Conservation (phyloP, 306 rosid species). For the Trifolium pratense region DNA sequence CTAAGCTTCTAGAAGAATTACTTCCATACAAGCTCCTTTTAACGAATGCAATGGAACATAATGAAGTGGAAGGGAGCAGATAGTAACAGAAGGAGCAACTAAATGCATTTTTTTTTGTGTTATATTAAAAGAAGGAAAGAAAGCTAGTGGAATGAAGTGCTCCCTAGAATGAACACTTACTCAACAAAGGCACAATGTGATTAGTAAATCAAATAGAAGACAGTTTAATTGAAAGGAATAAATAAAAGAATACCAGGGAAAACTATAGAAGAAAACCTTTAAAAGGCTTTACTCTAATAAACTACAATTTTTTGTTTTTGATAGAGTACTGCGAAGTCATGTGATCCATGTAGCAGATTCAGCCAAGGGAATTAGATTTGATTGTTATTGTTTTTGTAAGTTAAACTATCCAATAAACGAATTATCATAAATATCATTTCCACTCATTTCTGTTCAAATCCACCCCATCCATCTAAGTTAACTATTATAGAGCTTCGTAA, state of each 20-base stretch:
- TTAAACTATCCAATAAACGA: constrained; percentile 27
- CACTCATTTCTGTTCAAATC: constrained; percentile 33
- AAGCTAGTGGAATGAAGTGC: too few species aligned
- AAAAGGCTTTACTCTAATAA: constrained; percentile 17
- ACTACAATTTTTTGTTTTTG: not conserved
- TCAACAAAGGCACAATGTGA: not conserved
- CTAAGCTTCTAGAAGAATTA: constrained; percentile 14
- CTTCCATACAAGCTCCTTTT: constrained; percentile 21
- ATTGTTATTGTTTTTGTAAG: constrained; percentile 3
- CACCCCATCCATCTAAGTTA: constrained; percentile 31
- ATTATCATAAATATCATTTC: constrained; percentile 17
- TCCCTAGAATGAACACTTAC: too few species aligned
- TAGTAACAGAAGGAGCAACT: constrained; percentile 14
- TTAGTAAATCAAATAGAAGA: constrained; percentile 17
- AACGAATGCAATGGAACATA: constrained; percentile 2
- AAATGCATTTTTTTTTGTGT: constrained; percentile 1
- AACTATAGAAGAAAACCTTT: not conserved
- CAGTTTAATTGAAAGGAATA: constrained; percentile 17
- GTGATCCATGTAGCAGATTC: not conserved
- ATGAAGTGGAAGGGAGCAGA: constrained; percentile 16
- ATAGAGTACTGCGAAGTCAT: not conserved
- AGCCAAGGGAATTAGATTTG: not conserved
- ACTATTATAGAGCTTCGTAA: constrained; percentile 1
- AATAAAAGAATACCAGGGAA: constrained; percentile 13
- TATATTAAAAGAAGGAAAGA: too few species aligned